phyloP scores from a whole-genome alignment of 441 rosid genomes.

The Populus tomentosa region DNA sequence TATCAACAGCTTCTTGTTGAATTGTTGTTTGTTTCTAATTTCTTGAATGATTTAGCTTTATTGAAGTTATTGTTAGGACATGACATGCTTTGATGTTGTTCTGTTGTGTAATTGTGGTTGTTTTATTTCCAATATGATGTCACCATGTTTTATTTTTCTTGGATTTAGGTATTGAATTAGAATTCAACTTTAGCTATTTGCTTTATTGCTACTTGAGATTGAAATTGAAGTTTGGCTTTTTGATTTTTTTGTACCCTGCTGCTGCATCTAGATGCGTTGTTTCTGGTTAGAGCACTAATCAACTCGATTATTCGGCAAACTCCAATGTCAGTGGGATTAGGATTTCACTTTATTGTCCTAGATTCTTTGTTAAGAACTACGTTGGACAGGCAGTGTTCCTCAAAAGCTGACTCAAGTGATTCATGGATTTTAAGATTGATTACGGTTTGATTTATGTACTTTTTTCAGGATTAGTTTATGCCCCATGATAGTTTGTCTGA shows the following conservation, averaged over 20 bases:
- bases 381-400: neutral
- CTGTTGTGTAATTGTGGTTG: neutral
- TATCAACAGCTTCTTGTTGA: neutral
- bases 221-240: neutral
- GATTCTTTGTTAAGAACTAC: neutral
- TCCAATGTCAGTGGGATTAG: neutral
- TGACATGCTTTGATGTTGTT: neutral
- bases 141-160: neutral
- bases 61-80: neutral
- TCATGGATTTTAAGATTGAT: neutral
- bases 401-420: neutral
- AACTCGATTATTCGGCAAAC: neutral
- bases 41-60: neutral
- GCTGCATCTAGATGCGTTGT: neutral
- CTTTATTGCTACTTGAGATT: neutral
- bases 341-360: neutral
- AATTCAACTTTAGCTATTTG: neutral
- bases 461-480: neutral
- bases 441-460: neutral
- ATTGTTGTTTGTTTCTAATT: neutral
- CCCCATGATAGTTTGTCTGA: neutral
- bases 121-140: neutral
- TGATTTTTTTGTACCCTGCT: neutral
- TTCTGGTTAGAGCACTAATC: neutral
- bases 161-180: neutral